phyloP scores from a whole-genome alignment of 2,329 filamentous ascomycete species.

The Venturia aucupariae region DNA sequence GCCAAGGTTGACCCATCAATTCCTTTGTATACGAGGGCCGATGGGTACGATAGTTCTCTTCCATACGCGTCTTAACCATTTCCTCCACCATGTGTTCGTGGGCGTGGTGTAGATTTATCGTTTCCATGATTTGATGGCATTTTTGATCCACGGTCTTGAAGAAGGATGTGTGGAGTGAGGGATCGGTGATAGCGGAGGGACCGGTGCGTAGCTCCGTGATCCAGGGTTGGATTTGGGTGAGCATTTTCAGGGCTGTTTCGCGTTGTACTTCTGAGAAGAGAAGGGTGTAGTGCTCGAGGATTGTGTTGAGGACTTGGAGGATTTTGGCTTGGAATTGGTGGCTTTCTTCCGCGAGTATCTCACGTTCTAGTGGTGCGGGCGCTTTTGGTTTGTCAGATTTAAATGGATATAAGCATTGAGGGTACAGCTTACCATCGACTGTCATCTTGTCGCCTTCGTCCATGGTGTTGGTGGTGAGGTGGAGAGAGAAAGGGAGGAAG shows the following conservation, averaged over 20 bases:
- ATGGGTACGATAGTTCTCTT: neutral
- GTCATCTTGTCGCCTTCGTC: neutral
- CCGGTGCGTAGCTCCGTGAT: neutral
- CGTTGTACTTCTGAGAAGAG: neutral
- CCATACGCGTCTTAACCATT: neutral
- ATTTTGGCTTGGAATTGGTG: neutral
- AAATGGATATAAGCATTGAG: neutral
- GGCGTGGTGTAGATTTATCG: neutral
- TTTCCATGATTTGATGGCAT: neutral
- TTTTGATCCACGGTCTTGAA: neutral
- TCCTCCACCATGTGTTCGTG: neutral
- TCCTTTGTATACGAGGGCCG: neutral
- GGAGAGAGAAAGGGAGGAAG: neutral
- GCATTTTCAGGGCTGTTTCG: neutral
- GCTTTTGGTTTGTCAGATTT: neutral
- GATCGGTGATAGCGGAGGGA: neutral
- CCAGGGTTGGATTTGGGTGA: neutral
- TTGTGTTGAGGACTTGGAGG: neutral
- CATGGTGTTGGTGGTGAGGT: neutral
- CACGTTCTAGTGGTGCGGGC: neutral
- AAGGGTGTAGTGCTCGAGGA: neutral
- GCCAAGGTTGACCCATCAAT: constrained; percentile 1
- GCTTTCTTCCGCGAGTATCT: neutral
- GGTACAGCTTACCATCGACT: neutral
- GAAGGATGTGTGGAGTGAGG: neutral